Conservation (phyloP, 192 early-diverging fungal species). For the Entomortierella beljakovae region DNA sequence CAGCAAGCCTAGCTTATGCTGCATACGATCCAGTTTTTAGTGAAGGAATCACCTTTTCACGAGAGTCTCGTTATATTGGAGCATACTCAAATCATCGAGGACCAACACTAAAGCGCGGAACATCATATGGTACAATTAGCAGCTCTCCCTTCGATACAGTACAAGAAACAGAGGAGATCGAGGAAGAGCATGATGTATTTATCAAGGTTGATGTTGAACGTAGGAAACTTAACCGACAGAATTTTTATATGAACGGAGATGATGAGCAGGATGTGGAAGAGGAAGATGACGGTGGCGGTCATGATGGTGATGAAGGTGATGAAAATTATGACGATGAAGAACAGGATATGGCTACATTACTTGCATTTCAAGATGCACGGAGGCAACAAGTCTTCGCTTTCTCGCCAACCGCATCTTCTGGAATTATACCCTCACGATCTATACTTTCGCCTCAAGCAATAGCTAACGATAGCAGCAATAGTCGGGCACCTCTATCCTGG, state of each 20-base stretch:
- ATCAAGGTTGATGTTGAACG: constrained; percentile 45
- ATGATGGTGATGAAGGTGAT: constrained; percentile 8
- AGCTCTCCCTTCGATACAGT: constrained; percentile 33
- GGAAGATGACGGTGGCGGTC: neutral
- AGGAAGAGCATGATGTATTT: constrained; percentile 35
- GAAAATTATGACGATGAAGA: constrained; percentile 35
- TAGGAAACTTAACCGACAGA: neutral
- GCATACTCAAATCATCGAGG: neutral
- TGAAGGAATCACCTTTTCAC: constrained; percentile 45
- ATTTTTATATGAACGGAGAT: neutral
- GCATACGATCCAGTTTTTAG: constrained; percentile 36
- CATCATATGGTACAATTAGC: constrained; percentile 43
- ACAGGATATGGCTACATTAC: constrained; percentile 45
- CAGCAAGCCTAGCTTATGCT: constrained; percentile 38
- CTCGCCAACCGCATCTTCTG: constrained; percentile 21
- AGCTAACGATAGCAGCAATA: neutral
- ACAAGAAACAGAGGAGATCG: constrained; percentile 31
- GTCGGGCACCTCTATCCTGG: constrained; percentile 35
- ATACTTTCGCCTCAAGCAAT: constrained; percentile 23
- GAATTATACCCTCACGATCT: constrained; percentile 10
- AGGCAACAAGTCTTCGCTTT: constrained; percentile 27
- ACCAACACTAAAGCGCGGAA: constrained; percentile 16
- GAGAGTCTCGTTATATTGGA: constrained; percentile 41
- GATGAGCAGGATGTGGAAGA: neutral
- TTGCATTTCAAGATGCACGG: constrained; percentile 41